These are phyloP conservation scores for Euclidium syriacum DNA, from an alignment of 345 rosid genomes.

Conservation along the genomic window DNA sequence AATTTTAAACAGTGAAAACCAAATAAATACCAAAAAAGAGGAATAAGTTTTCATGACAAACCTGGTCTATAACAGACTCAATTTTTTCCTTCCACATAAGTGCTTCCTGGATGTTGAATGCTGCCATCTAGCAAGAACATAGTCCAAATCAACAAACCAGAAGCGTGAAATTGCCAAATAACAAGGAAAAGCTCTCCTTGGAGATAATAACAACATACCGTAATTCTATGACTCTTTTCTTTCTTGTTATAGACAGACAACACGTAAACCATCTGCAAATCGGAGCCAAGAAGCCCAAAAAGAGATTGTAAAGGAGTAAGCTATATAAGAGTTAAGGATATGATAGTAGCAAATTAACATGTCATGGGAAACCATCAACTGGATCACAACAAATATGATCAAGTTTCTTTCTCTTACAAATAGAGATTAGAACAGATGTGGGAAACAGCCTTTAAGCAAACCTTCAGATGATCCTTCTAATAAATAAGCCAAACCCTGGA, in stretches of 20 bases:
- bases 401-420: neutral
- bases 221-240: conserved; percentile 82
- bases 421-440: neutral
- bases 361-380: conserved; percentile 3
- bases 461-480: neutral
- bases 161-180: neutral
- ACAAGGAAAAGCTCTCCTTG: neutral
- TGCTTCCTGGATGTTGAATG: conserved; percentile 97
- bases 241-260: conserved; percentile 87
- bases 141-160: conserved; percentile 21
- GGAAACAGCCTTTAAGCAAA: conserved; percentile 1
- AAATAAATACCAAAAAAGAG: neutral
- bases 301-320: neutral
- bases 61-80: conserved; percentile 95
- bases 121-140: conserved; percentile 80
- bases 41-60: conserved; percentile 25
- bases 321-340: neutral
- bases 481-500: neutral
- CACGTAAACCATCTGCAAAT: conserved; percentile 91
- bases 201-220: conserved; percentile 43
- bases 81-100: conserved; percentile 89
- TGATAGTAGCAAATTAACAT: neutral
- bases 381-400: neutral
- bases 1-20: conserved; percentile 7
- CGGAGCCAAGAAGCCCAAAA: conserved; percentile 7